Evolutionary conservation across 2,329 filamentous ascomycete genomes (phyloP).

Genomic region (Coniochaeta sp.): DNA sequence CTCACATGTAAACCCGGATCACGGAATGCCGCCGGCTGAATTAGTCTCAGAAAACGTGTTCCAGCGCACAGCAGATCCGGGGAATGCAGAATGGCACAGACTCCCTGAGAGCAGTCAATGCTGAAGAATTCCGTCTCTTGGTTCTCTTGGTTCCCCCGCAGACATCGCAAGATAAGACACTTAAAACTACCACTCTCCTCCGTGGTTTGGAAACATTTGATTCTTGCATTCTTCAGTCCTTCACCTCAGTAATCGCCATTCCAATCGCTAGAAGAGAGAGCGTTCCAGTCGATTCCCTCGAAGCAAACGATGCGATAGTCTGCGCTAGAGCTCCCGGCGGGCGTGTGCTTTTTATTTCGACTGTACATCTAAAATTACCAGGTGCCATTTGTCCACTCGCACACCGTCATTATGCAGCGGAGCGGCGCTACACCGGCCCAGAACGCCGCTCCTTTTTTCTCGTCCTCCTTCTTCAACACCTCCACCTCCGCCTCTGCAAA

Average conservation of each 20-base stretch:
- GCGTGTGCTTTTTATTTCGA: background rate
- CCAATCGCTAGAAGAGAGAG: too few relatives aligned
- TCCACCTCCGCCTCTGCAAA: constrained; percentile 4
- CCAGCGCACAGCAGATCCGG: background rate
- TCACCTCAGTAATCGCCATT: too few relatives aligned
- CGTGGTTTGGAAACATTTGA: too few relatives aligned
- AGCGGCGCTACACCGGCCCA: constrained; percentile 14
- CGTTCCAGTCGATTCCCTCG: too few relatives aligned
- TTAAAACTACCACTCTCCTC: background rate
- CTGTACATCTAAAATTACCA: background rate
- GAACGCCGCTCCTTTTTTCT: constrained; percentile 18
- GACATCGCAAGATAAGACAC: background rate
- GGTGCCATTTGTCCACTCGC: background rate
- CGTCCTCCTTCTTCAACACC: constrained; percentile 12
- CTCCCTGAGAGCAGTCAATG: background rate
- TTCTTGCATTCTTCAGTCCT: background rate
- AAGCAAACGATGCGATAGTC: background rate
- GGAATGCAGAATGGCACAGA: background rate
- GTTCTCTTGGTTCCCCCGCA: background rate
- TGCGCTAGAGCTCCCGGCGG: background rate
- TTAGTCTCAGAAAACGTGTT: background rate
- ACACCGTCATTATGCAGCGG: constrained; percentile 14
- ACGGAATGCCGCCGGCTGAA: background rate
- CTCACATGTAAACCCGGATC: background rate
- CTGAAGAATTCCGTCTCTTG: background rate